phyloP scores from a whole-genome alignment of 1,284 basidiomycete species.

The Inonotus obliquus region DNA sequence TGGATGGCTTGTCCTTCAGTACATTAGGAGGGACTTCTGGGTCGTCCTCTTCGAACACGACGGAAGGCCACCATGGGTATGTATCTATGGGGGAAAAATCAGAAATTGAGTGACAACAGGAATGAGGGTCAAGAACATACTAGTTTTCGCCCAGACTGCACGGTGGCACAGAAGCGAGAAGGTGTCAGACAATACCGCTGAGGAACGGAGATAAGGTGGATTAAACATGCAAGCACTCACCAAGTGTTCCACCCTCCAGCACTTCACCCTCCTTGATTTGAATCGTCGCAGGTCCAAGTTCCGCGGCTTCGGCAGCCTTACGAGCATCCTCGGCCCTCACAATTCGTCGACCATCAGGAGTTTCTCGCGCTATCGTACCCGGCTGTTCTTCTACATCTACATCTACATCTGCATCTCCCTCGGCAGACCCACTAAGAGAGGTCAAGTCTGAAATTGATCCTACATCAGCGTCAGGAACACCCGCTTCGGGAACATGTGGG shows the following conservation, averaged over 20 bases:
- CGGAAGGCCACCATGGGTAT: constrained; percentile 66
- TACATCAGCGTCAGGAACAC: background rate
- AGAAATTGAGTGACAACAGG: background rate
- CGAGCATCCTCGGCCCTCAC: constrained; percentile 7
- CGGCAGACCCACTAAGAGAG: background rate
- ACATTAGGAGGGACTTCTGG: constrained; percentile 47
- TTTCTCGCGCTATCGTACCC: background rate
- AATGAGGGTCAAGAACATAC: constrained; percentile 32
- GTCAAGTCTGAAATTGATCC: background rate
- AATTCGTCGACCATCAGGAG: background rate
- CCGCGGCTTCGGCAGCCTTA: constrained; percentile 6
- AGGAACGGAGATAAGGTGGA: background rate
- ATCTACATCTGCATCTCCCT: background rate
- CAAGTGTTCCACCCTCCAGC: constrained; percentile 35
- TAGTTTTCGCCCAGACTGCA: constrained; percentile 62
- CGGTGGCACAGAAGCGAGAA: background rate
- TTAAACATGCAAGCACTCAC: constrained; percentile 24
- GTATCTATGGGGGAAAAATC: constrained; percentile 34
- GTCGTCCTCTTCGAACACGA: constrained; percentile 50
- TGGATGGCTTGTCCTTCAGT: constrained; percentile 31
- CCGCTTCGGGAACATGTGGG: background rate
- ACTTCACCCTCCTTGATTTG: constrained; percentile 26
- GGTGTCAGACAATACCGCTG: constrained; percentile 16
- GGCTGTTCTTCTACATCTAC: background rate
- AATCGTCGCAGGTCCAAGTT: constrained; percentile 23